Evolutionary conservation across 805 yeast species (phyloP), one percentile per base, ranked within the genome.

Genomic region (Middelhovenomyces tepae): DNA sequence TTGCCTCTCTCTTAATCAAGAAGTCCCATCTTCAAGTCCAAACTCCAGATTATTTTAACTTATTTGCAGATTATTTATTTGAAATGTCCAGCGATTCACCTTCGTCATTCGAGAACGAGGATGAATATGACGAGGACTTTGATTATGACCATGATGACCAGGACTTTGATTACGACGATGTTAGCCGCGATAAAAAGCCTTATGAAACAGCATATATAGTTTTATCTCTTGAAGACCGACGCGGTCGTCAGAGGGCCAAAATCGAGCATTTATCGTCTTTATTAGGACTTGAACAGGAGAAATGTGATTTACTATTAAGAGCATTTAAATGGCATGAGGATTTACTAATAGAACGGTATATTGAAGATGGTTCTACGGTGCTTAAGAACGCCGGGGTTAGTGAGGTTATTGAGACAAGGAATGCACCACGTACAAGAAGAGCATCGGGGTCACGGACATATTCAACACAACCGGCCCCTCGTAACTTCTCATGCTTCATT

Each of bases 321-420:
- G 51, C 59, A 27, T 74, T 59, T 50, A 60, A 64, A 14, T 78
- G 83, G 83, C 75, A 75, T 44, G 67, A 67, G 22, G 78, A 75
- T 36, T 59, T 62, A 34, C 48, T 77, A 31, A 49, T 76, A 39
- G 84, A 78, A 34, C 63, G 59, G 22, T 75, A 67, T 53, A 64
- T 75, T 35, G 70, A 64, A 14, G 59, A 63, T 22, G 59, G 65
- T 24, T 58, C 51, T 9, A 46, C 46, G 2, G 53, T 71, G 6
- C 43, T 57, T 8, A 30, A 38, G 2, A 51, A 48, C 9, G 59
- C 56, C 4, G 69, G 71, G 4, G 30, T 66, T 16, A 22, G 20
- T 19, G 13, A 34, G 2, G n/a, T n/a, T 28, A 35, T 18, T 33
- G 24, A 23, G 32, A 35, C 26, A n/a, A n/a, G n/a, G n/a, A n/a